Evolutionary conservation across 1,284 basidiomycete genomes (phyloP).

Genomic region (Apiotrichum mycotoxinovorans): DNA sequence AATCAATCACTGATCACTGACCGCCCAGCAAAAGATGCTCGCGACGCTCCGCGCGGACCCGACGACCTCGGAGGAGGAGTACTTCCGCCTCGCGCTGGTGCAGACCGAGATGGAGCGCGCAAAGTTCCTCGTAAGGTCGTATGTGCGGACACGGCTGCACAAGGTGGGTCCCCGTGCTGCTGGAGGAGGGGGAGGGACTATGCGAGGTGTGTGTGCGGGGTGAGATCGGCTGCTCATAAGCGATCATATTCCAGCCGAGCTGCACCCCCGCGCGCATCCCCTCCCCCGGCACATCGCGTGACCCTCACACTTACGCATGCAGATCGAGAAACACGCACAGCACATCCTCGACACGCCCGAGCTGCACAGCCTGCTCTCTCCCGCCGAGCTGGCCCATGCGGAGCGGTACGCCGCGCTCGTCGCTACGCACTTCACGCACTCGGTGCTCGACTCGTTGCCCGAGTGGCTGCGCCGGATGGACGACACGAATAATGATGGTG

Average conservation of each 20-base stretch:
- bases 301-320: neutral
- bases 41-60: conserved; percentile 65
- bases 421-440: conserved; percentile 66
- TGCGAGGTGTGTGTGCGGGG: too few species aligned
- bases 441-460: conserved; percentile 75
- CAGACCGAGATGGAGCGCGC: conserved; percentile 89
- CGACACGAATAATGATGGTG: conserved; percentile 60
- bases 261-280: too few species aligned
- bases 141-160: conserved; percentile 75
- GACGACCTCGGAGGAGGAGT: conserved; percentile 78
- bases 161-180: conserved; percentile 59
- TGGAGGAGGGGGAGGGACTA: neutral
- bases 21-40: conserved; percentile 47
- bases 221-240: too few species aligned
- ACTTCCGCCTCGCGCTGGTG: conserved; percentile 82
- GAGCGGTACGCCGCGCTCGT: conserved; percentile 68
- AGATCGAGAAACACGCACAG: conserved; percentile 84
- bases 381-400: conserved; percentile 74
- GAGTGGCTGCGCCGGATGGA: conserved; percentile 68
- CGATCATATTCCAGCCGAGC: too few species aligned
- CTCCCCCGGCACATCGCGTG: neutral
- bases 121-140: conserved; percentile 81
- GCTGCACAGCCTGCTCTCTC: conserved; percentile 67
- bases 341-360: conserved; percentile 66
- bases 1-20: neutral